Conservation (phyloP, 2,329 filamentous ascomycete genomes). For the Colletotrichum caudatum region DNA sequence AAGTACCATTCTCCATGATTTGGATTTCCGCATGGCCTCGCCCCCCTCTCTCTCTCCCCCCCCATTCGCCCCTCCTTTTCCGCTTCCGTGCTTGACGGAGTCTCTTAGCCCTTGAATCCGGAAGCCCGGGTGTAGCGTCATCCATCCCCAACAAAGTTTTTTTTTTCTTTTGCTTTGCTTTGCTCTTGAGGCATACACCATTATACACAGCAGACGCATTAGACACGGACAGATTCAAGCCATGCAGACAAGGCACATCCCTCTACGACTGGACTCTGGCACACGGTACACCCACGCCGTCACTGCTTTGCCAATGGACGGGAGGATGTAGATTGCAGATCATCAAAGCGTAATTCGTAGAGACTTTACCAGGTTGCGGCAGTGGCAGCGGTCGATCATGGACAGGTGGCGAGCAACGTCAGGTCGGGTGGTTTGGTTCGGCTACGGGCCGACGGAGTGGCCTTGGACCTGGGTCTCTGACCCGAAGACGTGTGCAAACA, state of each 20-base stretch:
- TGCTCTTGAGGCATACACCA: not conserved
- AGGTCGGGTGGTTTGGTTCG: not conserved
- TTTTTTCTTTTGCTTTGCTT: conserved; percentile 12
- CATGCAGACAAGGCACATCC: not conserved
- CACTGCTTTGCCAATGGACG: conserved; percentile 3
- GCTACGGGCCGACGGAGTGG: not conserved
- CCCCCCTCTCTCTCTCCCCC: not conserved
- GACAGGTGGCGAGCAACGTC: conserved; percentile 7
- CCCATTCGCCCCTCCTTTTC: too few species aligned
- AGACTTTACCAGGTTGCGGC: conserved; percentile 4
- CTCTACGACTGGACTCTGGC: not conserved
- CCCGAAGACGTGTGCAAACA: not conserved
- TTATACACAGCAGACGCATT: not conserved
- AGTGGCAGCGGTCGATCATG: conserved; percentile 17
- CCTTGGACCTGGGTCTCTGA: not conserved
- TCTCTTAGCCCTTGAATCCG: conserved; percentile 25
- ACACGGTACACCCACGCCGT: conserved; percentile 5
- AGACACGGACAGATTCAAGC: not conserved
- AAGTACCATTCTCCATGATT: conserved; percentile 23
- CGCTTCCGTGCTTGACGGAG: not conserved
- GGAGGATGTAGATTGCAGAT: not conserved
- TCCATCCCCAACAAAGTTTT: conserved; percentile 11
- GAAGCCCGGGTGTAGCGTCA: conserved; percentile 37
- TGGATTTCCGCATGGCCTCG: conserved; percentile 16
- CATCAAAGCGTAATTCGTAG: not conserved